A percentile compares a stretch with the other conserved stretches of the same genome.
Conservation (phyloP, 306 rosid genomes). For the Pueraria montana region DNA sequence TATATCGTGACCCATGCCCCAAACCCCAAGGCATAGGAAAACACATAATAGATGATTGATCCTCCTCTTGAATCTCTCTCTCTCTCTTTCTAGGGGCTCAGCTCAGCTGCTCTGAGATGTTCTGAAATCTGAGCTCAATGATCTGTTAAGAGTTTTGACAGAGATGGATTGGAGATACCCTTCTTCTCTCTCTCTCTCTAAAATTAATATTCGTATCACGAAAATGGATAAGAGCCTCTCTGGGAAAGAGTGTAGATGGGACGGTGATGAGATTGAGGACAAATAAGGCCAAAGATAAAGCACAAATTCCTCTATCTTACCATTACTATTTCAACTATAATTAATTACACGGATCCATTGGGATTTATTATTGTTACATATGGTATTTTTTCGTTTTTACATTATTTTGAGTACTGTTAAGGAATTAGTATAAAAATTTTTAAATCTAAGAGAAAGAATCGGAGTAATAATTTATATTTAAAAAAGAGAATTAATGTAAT, state of each 20-base stretch:
- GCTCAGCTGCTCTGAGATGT: constrained; percentile 6
- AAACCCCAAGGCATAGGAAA: neutral
- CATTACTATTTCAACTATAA: no score
- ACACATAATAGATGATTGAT: neutral
- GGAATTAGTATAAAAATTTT: no score
- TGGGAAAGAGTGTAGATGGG: constrained; percentile 61
- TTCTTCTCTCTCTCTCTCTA: neutral
- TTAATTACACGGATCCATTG: no score
- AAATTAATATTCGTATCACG: constrained; percentile 2
- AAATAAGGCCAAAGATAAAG: constrained; percentile 10
- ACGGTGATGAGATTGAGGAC: constrained; percentile 51
- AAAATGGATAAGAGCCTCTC: constrained; percentile 11
- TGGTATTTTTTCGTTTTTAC: no score
- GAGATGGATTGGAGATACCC: constrained; percentile 30
- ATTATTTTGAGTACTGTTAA: no score
- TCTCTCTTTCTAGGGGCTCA: constrained; percentile 28
- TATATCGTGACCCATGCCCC: neutral
- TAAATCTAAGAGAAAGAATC: no score
- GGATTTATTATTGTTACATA: no score
- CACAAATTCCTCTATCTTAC: neutral
- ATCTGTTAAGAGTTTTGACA: constrained; percentile 27
- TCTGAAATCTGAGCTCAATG: constrained; percentile 32
- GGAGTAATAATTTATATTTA: no score
- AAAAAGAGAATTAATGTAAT: no score
- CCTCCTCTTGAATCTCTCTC: constrained; percentile 23